Base-by-base conservation (phyloP, 495 filamentous ascomycete genomes). In the Aspergillus asperescens region DNA sequence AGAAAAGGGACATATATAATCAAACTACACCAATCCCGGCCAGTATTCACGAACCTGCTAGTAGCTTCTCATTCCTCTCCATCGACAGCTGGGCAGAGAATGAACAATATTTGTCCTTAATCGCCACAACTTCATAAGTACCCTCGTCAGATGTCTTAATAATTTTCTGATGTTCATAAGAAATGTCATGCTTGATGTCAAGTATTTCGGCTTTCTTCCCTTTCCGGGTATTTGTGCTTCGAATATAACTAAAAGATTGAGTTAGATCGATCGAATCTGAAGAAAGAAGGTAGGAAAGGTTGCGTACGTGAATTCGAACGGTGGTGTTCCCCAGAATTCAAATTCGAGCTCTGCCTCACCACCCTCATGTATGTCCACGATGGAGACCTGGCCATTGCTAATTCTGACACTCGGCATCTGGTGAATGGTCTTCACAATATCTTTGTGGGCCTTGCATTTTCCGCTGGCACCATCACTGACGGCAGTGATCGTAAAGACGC, bases 321-420 rank as follows among this genome's bases (percentile, higher is more conserved):
- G 93, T 53, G 93, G 93, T 9, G 89, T 92, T 38, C 93, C 93
- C 72, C 85, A 88, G 65, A 98, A 96, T 59, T 92, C 85, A 57
- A 97, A 96, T 35, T 87, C 72, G 50, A 98, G 89, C 65, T 95
- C 88, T 13, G 91, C 89, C 67, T 90, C 86, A 56, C 88, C 87
- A 61, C 93, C 93, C 72, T 97, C 92, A 63, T 96, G 93, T 51
- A 98, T 98, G 61, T 96, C 93, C 24, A 94, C 85, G 38, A 84
- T 81, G 9, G 83, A 81, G 16, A 84, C 79, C 29, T 77, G 78
- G 1, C 93, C 93, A 64, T 88, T 85, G 62, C 84, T 89, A 59
- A 98, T 88, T 54, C 81, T 82, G 28, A 96, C 93, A 55, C 86
- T 89, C 5, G 93, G 93, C 76, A 98, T 85, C 50, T 86, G 82